Base-by-base conservation (phyloP, 2,329 filamentous ascomycete genomes). In the Bipolaris gigantea region DNA sequence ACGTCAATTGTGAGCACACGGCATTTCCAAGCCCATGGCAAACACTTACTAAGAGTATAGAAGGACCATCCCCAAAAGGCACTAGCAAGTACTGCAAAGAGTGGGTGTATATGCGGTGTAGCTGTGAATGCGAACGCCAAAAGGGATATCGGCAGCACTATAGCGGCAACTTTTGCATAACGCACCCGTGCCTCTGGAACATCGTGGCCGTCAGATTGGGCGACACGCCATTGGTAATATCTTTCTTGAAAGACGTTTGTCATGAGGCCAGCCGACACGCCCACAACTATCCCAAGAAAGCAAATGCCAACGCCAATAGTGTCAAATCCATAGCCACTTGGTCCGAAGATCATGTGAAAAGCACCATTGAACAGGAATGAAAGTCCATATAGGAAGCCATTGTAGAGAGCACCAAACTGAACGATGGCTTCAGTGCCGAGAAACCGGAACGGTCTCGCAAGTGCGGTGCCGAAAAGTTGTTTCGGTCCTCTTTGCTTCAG, bases 21-120 rank as follows among this genome's bases (percentile, higher is more conserved):
- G 13, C 6, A 3, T 27, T 8, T 33, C 19, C 21, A 25, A 21
- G 4, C 3, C 10, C 10, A 16, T 9, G 16, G 21, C 1, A 21
- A 27, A 23, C 8, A 57, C 61, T 61, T 47, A 63, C 61, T 81
- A 0, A 82, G 71, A 1, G 77, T 77, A 48, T 81, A 80, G 57
- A 82, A 81, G 4, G 75, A 77, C 69, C 77, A 80, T 0, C 80
- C 81, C 68, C 81, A 81, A 16, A 81, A 75, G 0, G 76, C 73
- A 0, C 77, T 78, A 2, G 78, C 80, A 13, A 83, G 62, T 4
- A 83, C 77, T 0, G 81, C 79, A 3, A 81, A 75, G 46, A 82
- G 74, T 0, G 66, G 62, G 27, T 69, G 67, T 8, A 73, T 57
- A 1, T 48, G 43, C 2, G 67, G 62, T 7, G 58, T 57, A 32